Conservation (phyloP, 805 yeast genomes). For the Ogataea paradorogensis region DNA sequence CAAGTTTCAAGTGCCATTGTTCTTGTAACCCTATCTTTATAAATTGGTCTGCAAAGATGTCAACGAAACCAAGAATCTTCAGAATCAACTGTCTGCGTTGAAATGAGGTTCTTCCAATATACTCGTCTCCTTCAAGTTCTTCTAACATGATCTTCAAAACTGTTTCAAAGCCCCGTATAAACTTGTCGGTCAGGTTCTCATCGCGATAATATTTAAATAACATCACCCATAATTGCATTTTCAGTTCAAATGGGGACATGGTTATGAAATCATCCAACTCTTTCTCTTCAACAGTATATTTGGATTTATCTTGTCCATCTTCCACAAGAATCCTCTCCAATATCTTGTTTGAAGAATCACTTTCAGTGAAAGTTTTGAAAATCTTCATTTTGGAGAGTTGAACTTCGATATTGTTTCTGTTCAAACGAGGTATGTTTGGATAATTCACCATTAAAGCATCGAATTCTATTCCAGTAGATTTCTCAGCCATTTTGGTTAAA, state of each 20-base stretch:
- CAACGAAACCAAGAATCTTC: slow-evolving; percentile 51
- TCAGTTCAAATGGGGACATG: slow-evolving; percentile 62
- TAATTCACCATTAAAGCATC: slow-evolving; percentile 55
- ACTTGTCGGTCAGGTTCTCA: slow-evolving; percentile 32
- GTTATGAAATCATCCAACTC: slow-evolving; percentile 63
- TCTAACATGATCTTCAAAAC: slow-evolving; percentile 45
- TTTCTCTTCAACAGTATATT: slow-evolving; percentile 36
- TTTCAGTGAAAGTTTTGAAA: slow-evolving; percentile 59
- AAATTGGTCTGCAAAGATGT: slow-evolving; percentile 44
- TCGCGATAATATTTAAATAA: slow-evolving; percentile 55
- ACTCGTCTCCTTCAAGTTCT: slow-evolving; percentile 32
- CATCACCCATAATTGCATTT: slow-evolving; percentile 72
- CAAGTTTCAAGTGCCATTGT: slow-evolving; percentile 34
- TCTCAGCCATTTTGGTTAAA: slow-evolving; percentile 26
- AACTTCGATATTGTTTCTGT: slow-evolving; percentile 44
- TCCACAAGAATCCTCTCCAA: slow-evolving; percentile 27
- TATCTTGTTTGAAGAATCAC: slow-evolving; percentile 31
- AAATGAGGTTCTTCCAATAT: slow-evolving; percentile 22
- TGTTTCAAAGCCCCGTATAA: slow-evolving; percentile 49
- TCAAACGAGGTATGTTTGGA: slow-evolving; percentile 55
- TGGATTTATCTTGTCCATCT: slow-evolving; percentile 27
- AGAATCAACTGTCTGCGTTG: slow-evolving; percentile 44
- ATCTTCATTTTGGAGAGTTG: slow-evolving; percentile 73
- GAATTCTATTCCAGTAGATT: slow-evolving; percentile 21
- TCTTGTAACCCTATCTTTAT: slow-evolving; percentile 26